Percentiles rank a stretch among this genome's conserved stretches.
Evolutionary conservation across 331 rosid species (phyloP).

Genomic region (Dryas integrifolia): DNA sequence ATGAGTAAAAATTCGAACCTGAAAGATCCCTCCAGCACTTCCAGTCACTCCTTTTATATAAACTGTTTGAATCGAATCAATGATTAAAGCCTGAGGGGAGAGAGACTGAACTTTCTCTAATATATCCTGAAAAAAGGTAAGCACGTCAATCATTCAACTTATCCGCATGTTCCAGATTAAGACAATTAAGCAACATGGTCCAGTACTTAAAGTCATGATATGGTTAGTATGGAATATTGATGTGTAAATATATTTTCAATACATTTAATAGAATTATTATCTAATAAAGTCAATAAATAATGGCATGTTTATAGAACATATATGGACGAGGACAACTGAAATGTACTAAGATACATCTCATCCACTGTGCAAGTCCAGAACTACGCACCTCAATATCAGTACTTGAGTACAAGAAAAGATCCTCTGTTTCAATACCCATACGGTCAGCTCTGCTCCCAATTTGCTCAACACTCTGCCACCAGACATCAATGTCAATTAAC

Average conservation of each 20-base stretch:
- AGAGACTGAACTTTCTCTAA: constrained; percentile 56
- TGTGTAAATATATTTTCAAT: background rate
- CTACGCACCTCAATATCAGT: constrained; percentile 80
- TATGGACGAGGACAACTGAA: background rate
- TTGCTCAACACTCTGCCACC: constrained; percentile 82
- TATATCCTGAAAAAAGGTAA: constrained; percentile 65
- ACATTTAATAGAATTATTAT: background rate
- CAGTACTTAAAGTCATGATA: background rate
- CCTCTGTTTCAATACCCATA: constrained; percentile 56
- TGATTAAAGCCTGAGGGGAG: constrained; percentile 64
- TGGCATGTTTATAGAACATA: background rate
- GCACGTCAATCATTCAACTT: constrained; percentile 4
- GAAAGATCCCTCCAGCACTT: constrained; percentile 71
- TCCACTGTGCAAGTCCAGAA: constrained; percentile 19
- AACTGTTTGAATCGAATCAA: constrained; percentile 93
- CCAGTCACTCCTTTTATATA: constrained; percentile 62
- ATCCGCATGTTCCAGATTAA: background rate
- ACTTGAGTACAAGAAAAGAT: constrained; percentile 76
- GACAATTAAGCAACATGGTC: background rate
- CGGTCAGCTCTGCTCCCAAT: constrained; percentile 90
- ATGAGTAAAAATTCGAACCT: constrained; percentile 45
- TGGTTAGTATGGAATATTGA: background rate
- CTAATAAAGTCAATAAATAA: background rate
- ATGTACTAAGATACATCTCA: background rate
- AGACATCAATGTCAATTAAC: constrained; percentile 25